A percentile compares a stretch with the other conserved stretches of the same genome.
These are phyloP conservation scores for Mycena crocata DNA, from an alignment of 768 basidiomycete genomes.

Conservation along the genomic window DNA sequence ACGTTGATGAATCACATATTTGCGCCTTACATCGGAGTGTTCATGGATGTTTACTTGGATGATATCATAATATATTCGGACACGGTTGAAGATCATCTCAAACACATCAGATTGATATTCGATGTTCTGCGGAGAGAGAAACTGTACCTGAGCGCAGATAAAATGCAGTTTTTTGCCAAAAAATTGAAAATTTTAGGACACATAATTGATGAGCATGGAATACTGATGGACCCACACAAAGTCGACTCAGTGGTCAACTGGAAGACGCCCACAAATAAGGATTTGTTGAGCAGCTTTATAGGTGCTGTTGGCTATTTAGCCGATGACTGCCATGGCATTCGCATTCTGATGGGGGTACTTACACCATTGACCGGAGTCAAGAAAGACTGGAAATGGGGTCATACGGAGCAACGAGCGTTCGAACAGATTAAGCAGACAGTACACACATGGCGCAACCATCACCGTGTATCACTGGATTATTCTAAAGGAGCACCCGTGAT, in stretches of 20 bases:
- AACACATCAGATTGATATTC: conserved; percentile 44
- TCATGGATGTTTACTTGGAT: conserved; percentile 45
- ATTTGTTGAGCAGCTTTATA: conserved; percentile 50
- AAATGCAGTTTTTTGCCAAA: neutral
- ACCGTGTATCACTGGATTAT: conserved; percentile 38
- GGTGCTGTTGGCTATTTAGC: conserved; percentile 47
- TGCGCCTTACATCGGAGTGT: conserved; percentile 43
- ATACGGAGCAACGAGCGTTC: conserved; percentile 48
- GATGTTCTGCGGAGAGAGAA: conserved; percentile 44
- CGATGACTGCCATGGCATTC: conserved; percentile 44
- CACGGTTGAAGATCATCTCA: conserved; percentile 46
- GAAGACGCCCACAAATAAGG: conserved; percentile 49
- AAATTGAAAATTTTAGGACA: conserved; percentile 48
- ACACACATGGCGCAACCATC: conserved; percentile 31
- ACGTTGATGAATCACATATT: conserved; percentile 54
- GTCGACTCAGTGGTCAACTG: conserved; percentile 50
- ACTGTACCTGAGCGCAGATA: conserved; percentile 49
- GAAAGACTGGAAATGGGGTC: conserved; percentile 40
- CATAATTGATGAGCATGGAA: conserved; percentile 50
- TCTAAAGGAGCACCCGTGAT: conserved; percentile 32
- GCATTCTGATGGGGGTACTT: conserved; percentile 54
- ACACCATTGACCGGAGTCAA: conserved; percentile 37
- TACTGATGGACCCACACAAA: conserved; percentile 58
- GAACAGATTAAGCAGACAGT: conserved; percentile 48
- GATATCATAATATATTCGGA: conserved; percentile 56